Conservation (phyloP, 2,329 filamentous ascomycete species). For the Nothophaeocryptopus gaeumannii region DNA sequence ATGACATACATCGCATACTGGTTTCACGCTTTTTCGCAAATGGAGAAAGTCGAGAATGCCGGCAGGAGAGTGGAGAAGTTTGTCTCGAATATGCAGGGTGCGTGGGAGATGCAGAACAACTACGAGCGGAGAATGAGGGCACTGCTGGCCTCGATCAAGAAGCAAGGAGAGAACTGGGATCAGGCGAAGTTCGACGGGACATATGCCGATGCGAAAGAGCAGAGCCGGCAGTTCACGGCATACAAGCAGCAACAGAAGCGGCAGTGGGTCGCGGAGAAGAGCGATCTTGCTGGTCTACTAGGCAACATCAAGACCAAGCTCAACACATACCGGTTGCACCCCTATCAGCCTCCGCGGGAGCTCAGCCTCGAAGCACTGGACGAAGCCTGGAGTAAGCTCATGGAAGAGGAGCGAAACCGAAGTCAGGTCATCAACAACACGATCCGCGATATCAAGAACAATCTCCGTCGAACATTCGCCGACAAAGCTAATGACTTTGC, state of each 20-base stretch:
- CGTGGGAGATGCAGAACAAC: slow-evolving; percentile 98
- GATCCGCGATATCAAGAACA: slow-evolving; percentile 97
- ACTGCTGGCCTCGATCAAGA: slow-evolving; percentile 69
- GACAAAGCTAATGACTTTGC: slow-evolving; percentile 99
- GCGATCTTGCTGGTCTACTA: slow-evolving; percentile 83
- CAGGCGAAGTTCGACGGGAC: slow-evolving; percentile 82
- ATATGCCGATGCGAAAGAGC: slow-evolving; percentile 86
- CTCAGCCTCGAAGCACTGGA: slow-evolving; percentile 80
- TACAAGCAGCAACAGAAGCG: slow-evolving; percentile 92
- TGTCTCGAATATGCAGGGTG: slow-evolving; percentile 96
- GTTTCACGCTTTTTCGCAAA: slow-evolving; percentile 99
- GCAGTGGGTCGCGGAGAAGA: slow-evolving; percentile 96
- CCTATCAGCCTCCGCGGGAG: slow-evolving; percentile 85
- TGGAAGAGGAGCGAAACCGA: slow-evolving; percentile 79
- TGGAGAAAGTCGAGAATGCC: slow-evolving; percentile 98
- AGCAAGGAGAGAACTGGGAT: slow-evolving; percentile 74
- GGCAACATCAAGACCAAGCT: slow-evolving; percentile 99
- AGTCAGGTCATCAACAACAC: slow-evolving; percentile 97
- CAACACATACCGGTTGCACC: slow-evolving; percentile 84
- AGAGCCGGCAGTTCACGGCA: slow-evolving; percentile 74
- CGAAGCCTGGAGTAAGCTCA: slow-evolving; percentile 72
- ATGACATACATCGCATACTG: slow-evolving; percentile 99
- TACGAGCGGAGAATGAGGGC: slow-evolving; percentile 89
- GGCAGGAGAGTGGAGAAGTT: slow-evolving; percentile 97
- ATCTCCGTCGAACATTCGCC: slow-evolving; percentile 84